Evolutionary conservation across 768 basidiomycete genomes (phyloP).

Genomic region (Lactarius vividus): DNA sequence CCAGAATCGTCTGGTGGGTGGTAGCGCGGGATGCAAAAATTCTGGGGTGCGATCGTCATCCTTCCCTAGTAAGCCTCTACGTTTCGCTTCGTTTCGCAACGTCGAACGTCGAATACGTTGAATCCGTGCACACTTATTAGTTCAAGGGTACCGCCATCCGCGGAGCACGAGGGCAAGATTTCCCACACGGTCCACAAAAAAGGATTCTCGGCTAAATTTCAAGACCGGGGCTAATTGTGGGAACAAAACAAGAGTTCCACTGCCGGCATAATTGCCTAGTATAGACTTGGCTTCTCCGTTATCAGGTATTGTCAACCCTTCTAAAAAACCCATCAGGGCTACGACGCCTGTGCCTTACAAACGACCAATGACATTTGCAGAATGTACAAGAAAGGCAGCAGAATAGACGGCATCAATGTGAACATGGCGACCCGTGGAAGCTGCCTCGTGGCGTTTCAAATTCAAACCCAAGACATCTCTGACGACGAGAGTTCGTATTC

Average conservation of each 20-base stretch:
- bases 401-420: background rate
- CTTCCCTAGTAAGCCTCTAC: background rate
- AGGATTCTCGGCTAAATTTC: conserved; percentile 36
- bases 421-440: background rate
- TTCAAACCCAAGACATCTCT: background rate
- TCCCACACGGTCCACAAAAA: conserved; percentile 2
- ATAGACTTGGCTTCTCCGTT: background rate
- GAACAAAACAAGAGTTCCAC: background rate
- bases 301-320: background rate
- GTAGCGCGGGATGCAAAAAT: background rate
- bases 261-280: conserved; percentile 9
- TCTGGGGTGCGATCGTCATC: background rate
- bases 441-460: background rate
- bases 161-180: conserved; percentile 5
- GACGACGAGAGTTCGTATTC: background rate
- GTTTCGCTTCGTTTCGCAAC: background rate
- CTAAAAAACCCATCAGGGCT: background rate
- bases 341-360: background rate
- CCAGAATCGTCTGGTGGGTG: background rate
- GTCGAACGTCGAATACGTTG: background rate
- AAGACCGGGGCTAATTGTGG: background rate
- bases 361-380: background rate
- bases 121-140: background rate
- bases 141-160: conserved; percentile 6
- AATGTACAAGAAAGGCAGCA: background rate